Evolutionary conservation across 164 flowering plant species (phyloP).

Genomic region (Liquidambar formosana): DNA sequence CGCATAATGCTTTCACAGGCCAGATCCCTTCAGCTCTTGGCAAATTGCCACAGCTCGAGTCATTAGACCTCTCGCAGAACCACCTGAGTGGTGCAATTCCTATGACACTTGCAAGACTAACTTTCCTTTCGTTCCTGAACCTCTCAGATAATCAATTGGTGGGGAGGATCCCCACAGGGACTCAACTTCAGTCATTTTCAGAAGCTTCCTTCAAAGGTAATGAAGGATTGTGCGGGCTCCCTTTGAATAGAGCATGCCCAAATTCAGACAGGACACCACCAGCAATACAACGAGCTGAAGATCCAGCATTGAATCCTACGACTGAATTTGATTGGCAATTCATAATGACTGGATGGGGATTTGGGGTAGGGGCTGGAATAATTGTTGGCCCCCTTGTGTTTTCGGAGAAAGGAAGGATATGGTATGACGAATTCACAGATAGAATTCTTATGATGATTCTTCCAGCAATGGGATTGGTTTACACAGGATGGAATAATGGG

Average conservation of each 20-base stretch:
- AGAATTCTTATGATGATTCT: slow-evolving; percentile 24
- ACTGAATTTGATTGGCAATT: slow-evolving; percentile 38
- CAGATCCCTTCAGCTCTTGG: slow-evolving; percentile 16
- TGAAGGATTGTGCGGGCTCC: slow-evolving; percentile 47
- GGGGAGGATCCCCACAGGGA: slow-evolving; percentile 18
- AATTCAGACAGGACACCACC: neutral
- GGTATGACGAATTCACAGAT: slow-evolving; percentile 35
- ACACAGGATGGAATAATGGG: slow-evolving; percentile 15
- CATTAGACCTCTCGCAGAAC: slow-evolving; percentile 18
- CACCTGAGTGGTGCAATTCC: slow-evolving; percentile 17
- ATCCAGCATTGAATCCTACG: too few species aligned
- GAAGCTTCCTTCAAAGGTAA: slow-evolving; percentile 34
- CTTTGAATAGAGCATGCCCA: slow-evolving; percentile 19
- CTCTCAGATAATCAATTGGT: slow-evolving; percentile 4
- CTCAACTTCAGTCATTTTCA: slow-evolving; percentile 37
- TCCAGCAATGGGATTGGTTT: slow-evolving; percentile 26
- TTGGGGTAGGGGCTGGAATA: slow-evolving; percentile 46
- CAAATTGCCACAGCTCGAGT: slow-evolving; percentile 17
- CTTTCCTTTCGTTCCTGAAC: slow-evolving; percentile 13
- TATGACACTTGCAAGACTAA: slow-evolving; percentile 3
- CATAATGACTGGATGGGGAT: slow-evolving; percentile 47
- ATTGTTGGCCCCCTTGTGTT: slow-evolving; percentile 37
- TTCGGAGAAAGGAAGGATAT: slow-evolving; percentile 35
- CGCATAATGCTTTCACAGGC: slow-evolving; percentile 7
- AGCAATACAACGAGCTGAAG: neutral